Conservation (phyloP, 2,329 filamentous ascomycete genomes). For the Pezizomycotina sp. region DNA sequence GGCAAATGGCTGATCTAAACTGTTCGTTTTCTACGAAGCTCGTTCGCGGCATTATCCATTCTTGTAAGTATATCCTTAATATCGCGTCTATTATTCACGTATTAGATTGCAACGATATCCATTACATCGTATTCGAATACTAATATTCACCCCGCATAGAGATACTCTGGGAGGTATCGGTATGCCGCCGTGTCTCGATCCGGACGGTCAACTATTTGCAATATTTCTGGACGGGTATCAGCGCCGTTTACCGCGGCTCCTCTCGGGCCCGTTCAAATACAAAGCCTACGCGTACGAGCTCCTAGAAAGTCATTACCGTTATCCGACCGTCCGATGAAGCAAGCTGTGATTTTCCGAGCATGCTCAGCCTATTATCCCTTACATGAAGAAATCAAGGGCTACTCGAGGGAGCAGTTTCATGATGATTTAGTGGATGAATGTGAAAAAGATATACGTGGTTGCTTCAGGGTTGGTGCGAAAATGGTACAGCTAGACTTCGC, state of each 20-base stretch:
- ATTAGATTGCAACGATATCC: too few species aligned
- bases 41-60: too few species aligned
- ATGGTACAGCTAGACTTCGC: constrained; percentile 28
- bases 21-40: too few species aligned
- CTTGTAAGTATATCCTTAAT: too few species aligned
- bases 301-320: constrained; percentile 25
- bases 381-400: constrained; percentile 26
- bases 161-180: too few species aligned
- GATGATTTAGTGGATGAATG: constrained; percentile 27
- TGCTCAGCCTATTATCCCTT: constrained; percentile 27
- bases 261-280: constrained; percentile 25
- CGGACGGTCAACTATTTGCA: too few species aligned
- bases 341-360: constrained; percentile 28
- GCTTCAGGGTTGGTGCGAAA: constrained; percentile 27
- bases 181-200: too few species aligned
- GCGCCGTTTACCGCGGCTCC: constrained; percentile 25
- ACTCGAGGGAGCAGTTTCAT: constrained; percentile 25
- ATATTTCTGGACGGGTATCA: too few species aligned
- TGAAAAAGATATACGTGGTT: constrained; percentile 28
- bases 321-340: constrained; percentile 25
- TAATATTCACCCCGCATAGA: too few species aligned
- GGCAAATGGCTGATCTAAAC: too few species aligned
- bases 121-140: too few species aligned
- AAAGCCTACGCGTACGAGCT: constrained; percentile 28
- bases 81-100: too few species aligned